Conservation (phyloP, 805 yeast genomes). For the Debaryomyces castellii region DNA sequence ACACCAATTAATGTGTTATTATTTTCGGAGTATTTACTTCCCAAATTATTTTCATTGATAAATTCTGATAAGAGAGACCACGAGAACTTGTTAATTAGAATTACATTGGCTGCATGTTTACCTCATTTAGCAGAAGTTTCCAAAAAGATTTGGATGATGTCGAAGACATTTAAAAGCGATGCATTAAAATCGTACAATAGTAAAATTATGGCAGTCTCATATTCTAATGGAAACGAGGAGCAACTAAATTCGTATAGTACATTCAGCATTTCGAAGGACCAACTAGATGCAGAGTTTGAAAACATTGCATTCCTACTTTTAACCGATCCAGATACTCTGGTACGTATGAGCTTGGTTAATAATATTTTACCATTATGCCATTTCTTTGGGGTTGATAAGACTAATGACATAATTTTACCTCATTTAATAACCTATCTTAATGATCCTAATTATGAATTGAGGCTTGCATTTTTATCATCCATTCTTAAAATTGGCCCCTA, state of each 20-base stretch:
- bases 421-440: slow-evolving; percentile 90
- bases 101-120: slow-evolving; percentile 69
- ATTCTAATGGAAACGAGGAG: slow-evolving; percentile 24
- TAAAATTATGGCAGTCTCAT: slow-evolving; percentile 6
- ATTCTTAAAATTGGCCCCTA: slow-evolving; percentile 74
- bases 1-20: slow-evolving; percentile 74
- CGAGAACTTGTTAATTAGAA: slow-evolving; percentile 40
- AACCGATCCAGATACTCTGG: slow-evolving; percentile 66
- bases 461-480: slow-evolving; percentile 69
- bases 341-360: slow-evolving; percentile 65
- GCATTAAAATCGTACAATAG: slow-evolving; percentile 8
- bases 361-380: slow-evolving; percentile 77
- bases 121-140: slow-evolving; percentile 72
- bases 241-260: slow-evolving; percentile 12
- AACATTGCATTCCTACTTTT: slow-evolving; percentile 61
- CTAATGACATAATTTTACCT: slow-evolving; percentile 84
- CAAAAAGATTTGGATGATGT: slow-evolving; percentile 60
- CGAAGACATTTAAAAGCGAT: slow-evolving; percentile 44
- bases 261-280: slow-evolving; percentile 34
- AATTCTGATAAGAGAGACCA: slow-evolving; percentile 10
- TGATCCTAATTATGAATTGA: slow-evolving; percentile 65
- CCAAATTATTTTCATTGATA: slow-evolving; percentile 47
- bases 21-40: slow-evolving; percentile 80
- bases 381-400: slow-evolving; percentile 81
- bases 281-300: slow-evolving; percentile 58